Base-by-base conservation (phyloP, 352 stramenopile genomes). In the Phytophthora pistaciae region DNA sequence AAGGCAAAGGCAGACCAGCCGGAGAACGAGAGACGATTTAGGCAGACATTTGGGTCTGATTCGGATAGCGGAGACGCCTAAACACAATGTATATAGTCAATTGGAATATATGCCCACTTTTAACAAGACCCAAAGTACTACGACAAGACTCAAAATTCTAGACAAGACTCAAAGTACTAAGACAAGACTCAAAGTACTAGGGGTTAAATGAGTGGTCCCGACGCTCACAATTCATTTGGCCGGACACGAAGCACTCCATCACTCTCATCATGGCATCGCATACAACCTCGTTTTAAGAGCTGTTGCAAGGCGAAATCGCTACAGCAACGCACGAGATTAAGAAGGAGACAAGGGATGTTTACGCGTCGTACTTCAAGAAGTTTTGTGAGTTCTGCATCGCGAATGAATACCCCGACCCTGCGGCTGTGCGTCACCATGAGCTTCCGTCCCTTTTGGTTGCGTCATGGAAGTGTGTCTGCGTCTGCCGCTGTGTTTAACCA, bases 301-400 rank as follows among this genome's bases (percentile, higher is more conserved):
- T 66, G 1, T 25, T 66, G 13, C 48, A 71, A 44, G 56, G 55
- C 2, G 64, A 48, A 5, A 64, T 59, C 16, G 14, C 13, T 1
- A 66, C 56, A n/a, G 56, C 46, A 4, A 65, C 56, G 1, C 56
- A 61, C 10, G 49, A 62, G 48, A 60, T 60, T 4, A 71, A 71
- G 23, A 49, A 64, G 38, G 36, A 65, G 29, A 66, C 64, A 25
- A 55, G 56, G 0, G 40, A 61, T 13, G 25, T 46, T 9, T 71
- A 71, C 14, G 48, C 48, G 11, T 65, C 64, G 0, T 64, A 71
- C 9, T 66, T 65, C n/a, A 71, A 62, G 56, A 66, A 60, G 20
- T 66, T 61, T 5, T 59, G 48, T 11, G 33, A 71, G 2, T 71
- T 65, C 27, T 71, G 64, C n/a, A 57, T 61, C 14, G 14, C 25